phyloP scores from a whole-genome alignment of 2,329 filamentous ascomycete species.

The Scleromitrula shiraiana region DNA sequence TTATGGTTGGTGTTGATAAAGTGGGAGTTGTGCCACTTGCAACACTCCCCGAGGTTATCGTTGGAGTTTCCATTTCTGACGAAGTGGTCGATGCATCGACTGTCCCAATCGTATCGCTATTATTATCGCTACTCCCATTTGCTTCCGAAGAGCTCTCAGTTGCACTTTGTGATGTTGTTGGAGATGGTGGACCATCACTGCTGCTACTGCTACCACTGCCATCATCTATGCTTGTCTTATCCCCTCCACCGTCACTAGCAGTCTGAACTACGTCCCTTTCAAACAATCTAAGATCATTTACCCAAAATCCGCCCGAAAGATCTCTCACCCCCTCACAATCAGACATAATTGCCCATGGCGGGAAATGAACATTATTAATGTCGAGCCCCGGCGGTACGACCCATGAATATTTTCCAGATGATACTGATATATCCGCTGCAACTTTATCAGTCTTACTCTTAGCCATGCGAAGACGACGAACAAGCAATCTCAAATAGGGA shows the following conservation, averaged over 20 bases:
- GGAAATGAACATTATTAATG: slow-evolving; percentile 4
- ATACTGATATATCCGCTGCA: not conserved
- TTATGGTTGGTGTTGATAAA: no score
- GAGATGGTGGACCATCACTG: not conserved
- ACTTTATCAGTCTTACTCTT: not conserved
- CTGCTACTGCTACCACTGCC: not conserved
- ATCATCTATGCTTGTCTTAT: not conserved
- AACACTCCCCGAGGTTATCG: no score
- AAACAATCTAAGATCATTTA: not conserved
- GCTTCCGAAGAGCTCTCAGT: not conserved
- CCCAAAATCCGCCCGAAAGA: slow-evolving; percentile 5
- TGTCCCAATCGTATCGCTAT: no score
- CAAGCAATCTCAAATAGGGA: not conserved
- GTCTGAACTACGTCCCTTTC: not conserved
- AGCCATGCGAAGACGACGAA: not conserved
- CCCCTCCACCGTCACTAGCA: not conserved
- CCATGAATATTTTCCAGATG: not conserved
- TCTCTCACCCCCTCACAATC: not conserved
- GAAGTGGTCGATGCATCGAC: no score
- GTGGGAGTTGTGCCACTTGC: no score
- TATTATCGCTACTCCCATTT: not conserved
- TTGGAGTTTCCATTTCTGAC: no score
- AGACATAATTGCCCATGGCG: slow-evolving; percentile 2
- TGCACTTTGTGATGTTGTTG: not conserved
- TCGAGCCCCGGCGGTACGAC: slow-evolving; percentile 1